Percentiles rank a stretch among this genome's conserved stretches.
These are phyloP conservation scores for Penicillium sp. DNA, from an alignment of 2,329 filamentous ascomycete genomes.

Conservation along the genomic window DNA sequence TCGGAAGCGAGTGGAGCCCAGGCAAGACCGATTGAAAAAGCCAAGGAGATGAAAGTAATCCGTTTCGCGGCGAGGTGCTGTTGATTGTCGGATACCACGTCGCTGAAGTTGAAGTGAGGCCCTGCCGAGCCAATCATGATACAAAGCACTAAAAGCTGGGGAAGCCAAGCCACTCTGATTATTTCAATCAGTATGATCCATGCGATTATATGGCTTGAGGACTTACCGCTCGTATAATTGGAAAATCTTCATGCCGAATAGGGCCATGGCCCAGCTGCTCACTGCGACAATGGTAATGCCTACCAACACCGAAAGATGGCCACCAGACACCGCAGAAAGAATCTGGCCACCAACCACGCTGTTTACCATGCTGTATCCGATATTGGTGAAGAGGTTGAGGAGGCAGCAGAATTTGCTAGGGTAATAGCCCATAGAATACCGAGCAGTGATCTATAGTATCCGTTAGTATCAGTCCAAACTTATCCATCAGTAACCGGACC, in stretches of 20 bases:
- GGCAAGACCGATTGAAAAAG: slow-evolving; percentile 36
- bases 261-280: slow-evolving; percentile 37
- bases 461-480: slow-evolving; percentile 9
- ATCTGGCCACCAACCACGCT: slow-evolving; percentile 47
- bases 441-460: slow-evolving; percentile 37
- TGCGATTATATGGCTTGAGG: neutral
- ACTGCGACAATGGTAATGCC: slow-evolving; percentile 42
- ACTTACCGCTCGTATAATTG: slow-evolving; percentile 46
- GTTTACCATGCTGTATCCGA: slow-evolving; percentile 47
- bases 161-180: slow-evolving; percentile 41
- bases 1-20: slow-evolving; percentile 42
- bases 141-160: slow-evolving; percentile 44
- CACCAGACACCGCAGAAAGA: slow-evolving; percentile 43
- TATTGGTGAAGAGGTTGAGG: slow-evolving; percentile 45
- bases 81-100: slow-evolving; percentile 28
- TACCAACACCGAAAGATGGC: slow-evolving; percentile 39
- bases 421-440: slow-evolving; percentile 48
- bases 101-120: slow-evolving; percentile 37
- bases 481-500: slow-evolving; percentile 1
- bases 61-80: slow-evolving; percentile 38
- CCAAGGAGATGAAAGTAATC: slow-evolving; percentile 39
- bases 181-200: neutral
- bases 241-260: slow-evolving; percentile 45
- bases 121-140: slow-evolving; percentile 45
- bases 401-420: slow-evolving; percentile 43